Conservation (phyloP, 371 early-diverging fungal species). For the Syncephalastrum sp. region DNA sequence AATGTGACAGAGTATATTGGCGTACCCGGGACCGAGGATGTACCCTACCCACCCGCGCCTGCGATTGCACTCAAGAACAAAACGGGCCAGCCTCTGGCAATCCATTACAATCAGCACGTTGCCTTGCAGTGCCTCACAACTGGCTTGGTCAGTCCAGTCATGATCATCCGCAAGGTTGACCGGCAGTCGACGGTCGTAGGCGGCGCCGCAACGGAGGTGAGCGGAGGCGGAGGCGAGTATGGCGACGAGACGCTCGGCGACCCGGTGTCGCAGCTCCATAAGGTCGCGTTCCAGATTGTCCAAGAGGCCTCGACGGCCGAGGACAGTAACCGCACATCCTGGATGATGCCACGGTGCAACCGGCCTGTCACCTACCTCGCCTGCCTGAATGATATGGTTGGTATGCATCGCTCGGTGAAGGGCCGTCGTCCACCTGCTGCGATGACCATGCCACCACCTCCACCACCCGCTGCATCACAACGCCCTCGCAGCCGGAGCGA, state of each 20-base stretch:
- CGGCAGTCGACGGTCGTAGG: constrained; percentile 67
- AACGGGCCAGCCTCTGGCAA: constrained; percentile 51
- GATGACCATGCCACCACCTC: constrained; percentile 3
- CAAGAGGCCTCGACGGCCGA: constrained; percentile 21
- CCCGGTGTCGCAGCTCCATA: constrained; percentile 86
- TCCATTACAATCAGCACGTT: constrained; percentile 76
- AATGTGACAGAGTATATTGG: constrained; percentile 15
- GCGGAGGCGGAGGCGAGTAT: constrained; percentile 36
- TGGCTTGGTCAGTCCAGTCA: constrained; percentile 71
- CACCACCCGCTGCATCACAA: not conserved
- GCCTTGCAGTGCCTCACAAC: constrained; percentile 76
- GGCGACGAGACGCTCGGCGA: constrained; percentile 42
- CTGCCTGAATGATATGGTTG: constrained; percentile 28
- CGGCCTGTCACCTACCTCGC: constrained; percentile 19
- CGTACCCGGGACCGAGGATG: constrained; percentile 8
- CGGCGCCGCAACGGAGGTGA: constrained; percentile 21
- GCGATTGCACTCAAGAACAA: constrained; percentile 54
- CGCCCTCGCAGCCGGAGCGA: too few species aligned
- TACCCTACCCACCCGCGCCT: constrained; percentile 54
- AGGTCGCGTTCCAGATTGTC: constrained; percentile 78
- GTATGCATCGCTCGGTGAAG: constrained; percentile 17
- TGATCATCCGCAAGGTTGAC: constrained; percentile 77
- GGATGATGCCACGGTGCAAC: constrained; percentile 2
- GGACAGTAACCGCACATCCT: constrained; percentile 1
- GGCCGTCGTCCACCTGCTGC: not conserved